Evolutionary conservation across 2,329 filamentous ascomycete species (phyloP).

Genomic region (Fusarium pseudoanthophilum): DNA sequence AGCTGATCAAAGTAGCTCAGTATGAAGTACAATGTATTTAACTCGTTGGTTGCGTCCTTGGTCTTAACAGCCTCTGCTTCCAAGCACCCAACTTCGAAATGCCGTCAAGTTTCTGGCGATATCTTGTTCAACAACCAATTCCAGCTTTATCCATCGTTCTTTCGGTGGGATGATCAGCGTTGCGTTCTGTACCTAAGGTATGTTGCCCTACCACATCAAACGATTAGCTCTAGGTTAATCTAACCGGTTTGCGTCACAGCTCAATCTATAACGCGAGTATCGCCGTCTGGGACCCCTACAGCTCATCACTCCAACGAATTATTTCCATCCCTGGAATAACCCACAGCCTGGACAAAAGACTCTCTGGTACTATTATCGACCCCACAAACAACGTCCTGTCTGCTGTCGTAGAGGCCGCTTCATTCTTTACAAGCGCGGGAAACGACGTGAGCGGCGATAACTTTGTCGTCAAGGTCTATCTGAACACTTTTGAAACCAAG

Average conservation of each 20-base stretch:
- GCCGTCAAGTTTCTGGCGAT: background rate
- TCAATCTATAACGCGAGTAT: background rate
- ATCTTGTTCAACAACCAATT: background rate
- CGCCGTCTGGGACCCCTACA: background rate
- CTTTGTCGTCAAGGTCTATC: background rate
- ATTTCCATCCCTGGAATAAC: background rate
- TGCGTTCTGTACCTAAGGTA: background rate
- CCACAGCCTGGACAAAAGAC: background rate
- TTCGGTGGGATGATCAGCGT: background rate
- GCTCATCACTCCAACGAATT: background rate
- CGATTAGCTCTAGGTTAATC: accelerated
- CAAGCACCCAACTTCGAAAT: background rate
- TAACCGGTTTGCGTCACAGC: background rate
- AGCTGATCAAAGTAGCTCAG: accelerated
- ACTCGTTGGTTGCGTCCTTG: accelerated
- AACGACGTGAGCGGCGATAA: background rate
- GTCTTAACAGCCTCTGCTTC: accelerated
- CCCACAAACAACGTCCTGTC: background rate
- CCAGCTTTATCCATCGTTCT: background rate
- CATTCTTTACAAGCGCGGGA: background rate
- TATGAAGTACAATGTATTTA: accelerated
- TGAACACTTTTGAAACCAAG: accelerated
- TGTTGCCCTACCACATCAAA: accelerated
- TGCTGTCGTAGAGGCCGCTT: background rate
- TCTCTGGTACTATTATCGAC: background rate